Conservation (phyloP, 108 stramenopile species). For the Schizochytrium sp. region DNA sequence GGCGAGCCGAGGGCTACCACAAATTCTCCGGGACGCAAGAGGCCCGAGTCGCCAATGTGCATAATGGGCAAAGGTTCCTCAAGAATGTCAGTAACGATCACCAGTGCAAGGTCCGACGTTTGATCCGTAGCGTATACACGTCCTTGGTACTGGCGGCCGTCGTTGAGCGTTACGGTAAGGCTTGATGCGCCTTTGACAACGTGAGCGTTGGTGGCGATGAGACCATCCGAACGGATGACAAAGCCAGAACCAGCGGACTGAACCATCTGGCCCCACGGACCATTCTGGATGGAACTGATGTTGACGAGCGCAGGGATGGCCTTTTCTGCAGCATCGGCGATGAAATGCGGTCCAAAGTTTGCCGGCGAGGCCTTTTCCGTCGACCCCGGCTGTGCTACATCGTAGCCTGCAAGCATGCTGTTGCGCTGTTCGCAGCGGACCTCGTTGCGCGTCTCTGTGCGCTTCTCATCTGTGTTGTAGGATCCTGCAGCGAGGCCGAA, state of each 20-base stretch:
- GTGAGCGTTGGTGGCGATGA: conserved; percentile 49
- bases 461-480: background rate
- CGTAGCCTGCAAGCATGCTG: background rate
- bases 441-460: background rate
- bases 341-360: conserved; percentile 2
- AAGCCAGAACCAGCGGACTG: conserved; percentile 38
- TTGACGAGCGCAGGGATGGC: conserved; percentile 6
- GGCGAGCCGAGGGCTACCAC: conserved; percentile 51
- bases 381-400: background rate
- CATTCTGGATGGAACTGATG: background rate
- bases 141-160: conserved; percentile 38
- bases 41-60: conserved; percentile 23
- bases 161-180: conserved; percentile 41
- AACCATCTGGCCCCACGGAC: background rate
- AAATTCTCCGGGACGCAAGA: conserved; percentile 42
- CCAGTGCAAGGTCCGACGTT: conserved; percentile 42
- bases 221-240: conserved; percentile 39
- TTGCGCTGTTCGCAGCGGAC: background rate
- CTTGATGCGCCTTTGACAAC: conserved; percentile 30
- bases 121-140: conserved; percentile 30
- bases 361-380: background rate
- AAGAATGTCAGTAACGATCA: conserved; percentile 27
- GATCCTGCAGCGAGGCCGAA: background rate
- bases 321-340: background rate
- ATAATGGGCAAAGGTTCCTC: conserved; percentile 30